Conservation (phyloP, 495 filamentous ascomycete species). For the Tetracladium setigerum region DNA sequence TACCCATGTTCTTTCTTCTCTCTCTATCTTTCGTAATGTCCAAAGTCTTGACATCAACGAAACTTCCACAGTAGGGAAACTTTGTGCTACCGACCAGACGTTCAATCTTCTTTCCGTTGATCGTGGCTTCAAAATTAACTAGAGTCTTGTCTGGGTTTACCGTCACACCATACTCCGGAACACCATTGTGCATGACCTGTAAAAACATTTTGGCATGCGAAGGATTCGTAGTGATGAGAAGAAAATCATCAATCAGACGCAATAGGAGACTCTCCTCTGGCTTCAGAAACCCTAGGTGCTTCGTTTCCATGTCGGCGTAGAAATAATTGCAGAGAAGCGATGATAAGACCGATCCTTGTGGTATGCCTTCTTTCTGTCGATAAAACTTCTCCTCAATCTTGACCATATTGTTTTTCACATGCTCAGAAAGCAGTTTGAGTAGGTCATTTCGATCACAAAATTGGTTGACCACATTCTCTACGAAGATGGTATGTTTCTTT, state of each 20-base stretch:
- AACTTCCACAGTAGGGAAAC: constrained; percentile 85
- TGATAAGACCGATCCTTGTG: constrained; percentile 86
- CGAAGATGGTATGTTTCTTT: constrained; percentile 65
- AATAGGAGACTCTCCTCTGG: constrained; percentile 57
- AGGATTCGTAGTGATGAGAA: constrained; percentile 69
- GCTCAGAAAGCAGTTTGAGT: constrained; percentile 63
- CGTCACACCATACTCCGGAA: constrained; percentile 69
- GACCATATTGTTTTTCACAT: constrained; percentile 76
- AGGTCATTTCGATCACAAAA: constrained; percentile 47
- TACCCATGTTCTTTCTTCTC: constrained; percentile 14
- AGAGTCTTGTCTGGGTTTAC: constrained; percentile 75
- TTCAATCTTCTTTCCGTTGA: constrained; percentile 48
- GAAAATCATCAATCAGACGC: constrained; percentile 84
- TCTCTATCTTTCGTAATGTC: constrained; percentile 41
- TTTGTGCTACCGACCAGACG: constrained; percentile 33
- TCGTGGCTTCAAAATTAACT: constrained; percentile 69
- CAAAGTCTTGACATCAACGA: constrained; percentile 70
- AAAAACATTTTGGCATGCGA: constrained; percentile 63
- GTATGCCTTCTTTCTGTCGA: constrained; percentile 81
- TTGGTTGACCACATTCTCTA: constrained; percentile 52
- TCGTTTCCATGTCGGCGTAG: constrained; percentile 75
- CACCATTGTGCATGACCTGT: constrained; percentile 67
- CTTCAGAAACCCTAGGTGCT: constrained; percentile 58
- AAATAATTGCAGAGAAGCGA: constrained; percentile 88
- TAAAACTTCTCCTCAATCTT: constrained; percentile 87